These are phyloP conservation scores for Cladophialophora yegresii DNA, from an alignment of 2,329 filamentous ascomycete species.

Conservation along the genomic window DNA sequence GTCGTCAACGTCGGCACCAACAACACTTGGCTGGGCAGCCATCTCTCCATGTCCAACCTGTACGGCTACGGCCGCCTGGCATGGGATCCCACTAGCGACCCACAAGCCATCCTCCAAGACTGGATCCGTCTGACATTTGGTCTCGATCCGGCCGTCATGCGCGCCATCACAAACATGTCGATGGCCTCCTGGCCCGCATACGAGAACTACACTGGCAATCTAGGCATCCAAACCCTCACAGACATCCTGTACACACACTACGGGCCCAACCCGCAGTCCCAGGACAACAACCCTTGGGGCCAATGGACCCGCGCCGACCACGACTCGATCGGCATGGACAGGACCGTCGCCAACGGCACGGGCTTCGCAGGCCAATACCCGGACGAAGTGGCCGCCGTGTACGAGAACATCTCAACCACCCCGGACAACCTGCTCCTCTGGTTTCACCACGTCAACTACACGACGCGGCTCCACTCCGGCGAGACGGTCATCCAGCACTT, in stretches of 20 bases:
- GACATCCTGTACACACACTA: slow-evolving; percentile 69
- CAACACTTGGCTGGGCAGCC: slow-evolving; percentile 68
- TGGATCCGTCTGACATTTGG: slow-evolving; percentile 71
- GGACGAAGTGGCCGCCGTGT: slow-evolving; percentile 58
- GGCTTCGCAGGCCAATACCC: slow-evolving; percentile 68
- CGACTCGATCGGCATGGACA: slow-evolving; percentile 67
- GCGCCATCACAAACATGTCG: slow-evolving; percentile 63
- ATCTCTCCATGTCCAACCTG: slow-evolving; percentile 70
- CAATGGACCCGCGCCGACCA: slow-evolving; percentile 70
- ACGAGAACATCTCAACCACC: slow-evolving; percentile 63
- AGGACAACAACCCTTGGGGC: slow-evolving; percentile 69
- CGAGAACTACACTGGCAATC: slow-evolving; percentile 69
- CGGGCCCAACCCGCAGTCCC: slow-evolving; percentile 66
- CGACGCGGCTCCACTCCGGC: slow-evolving; percentile 61
- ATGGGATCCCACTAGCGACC: slow-evolving; percentile 62
- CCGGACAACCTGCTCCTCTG: slow-evolving; percentile 69
- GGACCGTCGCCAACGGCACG: slow-evolving; percentile 68
- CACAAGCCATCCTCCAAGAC: slow-evolving; percentile 58
- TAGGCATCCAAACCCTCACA: slow-evolving; percentile 68
- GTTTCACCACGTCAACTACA: slow-evolving; percentile 75
- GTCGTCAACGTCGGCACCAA: slow-evolving; percentile 69
- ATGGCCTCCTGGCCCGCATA: slow-evolving; percentile 72
- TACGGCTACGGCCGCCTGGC: slow-evolving; percentile 69
- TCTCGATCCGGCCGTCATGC: slow-evolving; percentile 55
- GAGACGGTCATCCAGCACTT: slow-evolving; percentile 70